These are phyloP conservation scores for Globisporangium apiculatum DNA, from an alignment of 352 stramenopile species.

Conservation along the genomic window DNA sequence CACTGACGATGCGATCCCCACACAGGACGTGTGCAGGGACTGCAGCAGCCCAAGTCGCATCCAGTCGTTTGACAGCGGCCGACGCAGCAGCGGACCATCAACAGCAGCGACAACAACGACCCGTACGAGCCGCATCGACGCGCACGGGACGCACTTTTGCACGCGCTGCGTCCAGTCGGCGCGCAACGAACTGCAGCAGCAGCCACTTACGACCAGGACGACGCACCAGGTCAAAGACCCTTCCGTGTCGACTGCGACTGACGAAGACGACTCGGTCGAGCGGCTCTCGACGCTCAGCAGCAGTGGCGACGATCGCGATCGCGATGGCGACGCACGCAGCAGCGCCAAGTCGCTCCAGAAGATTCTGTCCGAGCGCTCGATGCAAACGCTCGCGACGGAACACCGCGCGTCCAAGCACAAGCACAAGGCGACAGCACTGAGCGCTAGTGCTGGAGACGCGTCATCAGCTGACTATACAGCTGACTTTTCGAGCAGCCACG, in stretches of 20 bases:
- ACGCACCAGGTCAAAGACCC: background rate
- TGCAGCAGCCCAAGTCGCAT: constrained; percentile 49
- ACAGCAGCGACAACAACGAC: constrained; percentile 15
- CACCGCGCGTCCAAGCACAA: constrained; percentile 4
- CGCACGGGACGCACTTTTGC: constrained; percentile 37
- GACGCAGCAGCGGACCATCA: constrained; percentile 8
- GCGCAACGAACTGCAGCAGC: constrained; percentile 30
- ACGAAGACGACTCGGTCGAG: constrained; percentile 29
- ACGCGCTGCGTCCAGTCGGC: constrained; percentile 46
- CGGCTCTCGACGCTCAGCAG: constrained; percentile 41
- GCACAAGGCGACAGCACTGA: background rate
- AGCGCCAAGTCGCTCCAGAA: constrained; percentile 24
- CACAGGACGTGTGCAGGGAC: constrained; percentile 57
- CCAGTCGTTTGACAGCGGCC: constrained; percentile 39
- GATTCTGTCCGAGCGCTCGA: constrained; percentile 15
- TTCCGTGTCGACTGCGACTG: constrained; percentile 17
- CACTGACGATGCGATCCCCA: background rate
- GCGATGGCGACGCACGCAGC: constrained; percentile 1
- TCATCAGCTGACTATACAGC: constrained; percentile 13
- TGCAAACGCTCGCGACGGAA: constrained; percentile 7
- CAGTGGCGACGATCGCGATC: constrained; percentile 2
- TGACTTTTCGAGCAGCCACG: constrained; percentile 36
- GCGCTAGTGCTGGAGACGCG: constrained; percentile 19
- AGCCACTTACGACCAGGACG: too few species aligned
- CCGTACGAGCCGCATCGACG: constrained; percentile 24